These are phyloP conservation scores for Mycena leptocephala DNA, from an alignment of 768 basidiomycete species.

Conservation along the genomic window DNA sequence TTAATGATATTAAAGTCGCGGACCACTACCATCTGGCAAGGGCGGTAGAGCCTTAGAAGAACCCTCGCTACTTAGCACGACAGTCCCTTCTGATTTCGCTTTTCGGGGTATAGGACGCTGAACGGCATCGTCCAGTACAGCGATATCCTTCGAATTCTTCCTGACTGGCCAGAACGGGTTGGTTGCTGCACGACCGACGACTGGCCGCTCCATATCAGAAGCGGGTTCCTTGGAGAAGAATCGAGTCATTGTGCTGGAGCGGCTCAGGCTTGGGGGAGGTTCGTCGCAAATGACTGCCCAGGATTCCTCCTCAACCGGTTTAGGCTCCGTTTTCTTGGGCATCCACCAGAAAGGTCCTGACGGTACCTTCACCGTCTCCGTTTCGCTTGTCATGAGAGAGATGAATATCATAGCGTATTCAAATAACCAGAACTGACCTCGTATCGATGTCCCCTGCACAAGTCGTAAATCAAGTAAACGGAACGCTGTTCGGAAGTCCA, in stretches of 20 bases:
- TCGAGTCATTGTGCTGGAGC: slow-evolving; percentile 14
- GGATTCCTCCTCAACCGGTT: slow-evolving; percentile 18
- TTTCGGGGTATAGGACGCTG: slow-evolving; percentile 49
- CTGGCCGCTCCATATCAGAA: slow-evolving; percentile 11
- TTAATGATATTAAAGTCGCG: neutral
- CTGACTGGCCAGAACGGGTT: slow-evolving; percentile 52
- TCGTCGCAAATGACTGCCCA: slow-evolving; percentile 24
- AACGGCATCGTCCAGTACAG: slow-evolving; percentile 40
- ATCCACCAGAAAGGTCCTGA: slow-evolving; percentile 33
- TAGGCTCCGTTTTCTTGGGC: slow-evolving; percentile 26
- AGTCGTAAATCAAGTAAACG: slow-evolving; percentile 4
- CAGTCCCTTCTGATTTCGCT: slow-evolving; percentile 42
- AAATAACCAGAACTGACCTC: slow-evolving; percentile 20
- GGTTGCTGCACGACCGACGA: slow-evolving; percentile 45
- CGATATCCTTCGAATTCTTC: slow-evolving; percentile 51
- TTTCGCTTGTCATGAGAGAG: slow-evolving; percentile 49
- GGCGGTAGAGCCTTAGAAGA: slow-evolving; percentile 21
- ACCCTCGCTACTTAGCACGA: slow-evolving; percentile 24
- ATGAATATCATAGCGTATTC: neutral
- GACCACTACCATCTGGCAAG: slow-evolving; percentile 34
- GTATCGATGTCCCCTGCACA: slow-evolving; percentile 78
- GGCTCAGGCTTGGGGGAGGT: slow-evolving; percentile 11
- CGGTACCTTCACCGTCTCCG: slow-evolving; percentile 72
- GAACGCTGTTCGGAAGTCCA: neutral
- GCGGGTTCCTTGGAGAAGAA: slow-evolving; percentile 3